phyloP scores from a whole-genome alignment of 345 rosid species.

The Hibiscus tridactylites region DNA sequence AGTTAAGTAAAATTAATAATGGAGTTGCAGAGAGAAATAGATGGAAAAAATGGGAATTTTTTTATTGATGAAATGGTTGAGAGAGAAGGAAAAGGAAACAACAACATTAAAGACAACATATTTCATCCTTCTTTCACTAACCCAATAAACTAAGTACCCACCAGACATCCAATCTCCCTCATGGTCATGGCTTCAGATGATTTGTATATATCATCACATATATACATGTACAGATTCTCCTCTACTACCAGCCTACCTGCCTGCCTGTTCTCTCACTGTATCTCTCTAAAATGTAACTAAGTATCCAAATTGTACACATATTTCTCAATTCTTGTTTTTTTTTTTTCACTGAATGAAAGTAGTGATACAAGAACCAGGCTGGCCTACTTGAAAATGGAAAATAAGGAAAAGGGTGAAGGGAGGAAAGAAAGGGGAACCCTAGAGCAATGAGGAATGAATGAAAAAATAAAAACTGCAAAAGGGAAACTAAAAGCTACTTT shows the following conservation, averaged over 20 bases:
- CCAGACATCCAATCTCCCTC: conserved; percentile 36
- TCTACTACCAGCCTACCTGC: conserved; percentile 35
- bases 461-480: conserved; percentile 42
- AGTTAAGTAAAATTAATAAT: neutral
- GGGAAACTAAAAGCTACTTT: conserved; percentile 35
- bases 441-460: conserved; percentile 56
- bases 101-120: conserved; percentile 32
- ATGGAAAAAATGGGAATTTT: conserved; percentile 21
- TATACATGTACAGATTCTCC: conserved; percentile 37
- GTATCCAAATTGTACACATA: neutral
- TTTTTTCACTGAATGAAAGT: neutral
- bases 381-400: conserved; percentile 31
- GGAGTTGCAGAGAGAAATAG: neutral
- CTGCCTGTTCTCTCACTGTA: conserved; percentile 26
- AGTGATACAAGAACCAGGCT: conserved; percentile 29
- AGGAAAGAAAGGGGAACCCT: conserved; percentile 26
- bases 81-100: conserved; percentile 21
- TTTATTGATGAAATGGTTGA: conserved; percentile 43
- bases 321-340: neutral
- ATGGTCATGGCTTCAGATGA: conserved; percentile 28
- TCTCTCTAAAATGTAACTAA: conserved; percentile 20
- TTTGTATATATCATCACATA: conserved; percentile 45
- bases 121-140: conserved; percentile 31
- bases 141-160: conserved; percentile 37
- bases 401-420: conserved; percentile 7